Percentiles rank a stretch among this genome's conserved stretches.
These are phyloP conservation scores for Suzukiozyma palmioleophila DNA, from an alignment of 1,139 yeast genomes.

Conservation along the genomic window DNA sequence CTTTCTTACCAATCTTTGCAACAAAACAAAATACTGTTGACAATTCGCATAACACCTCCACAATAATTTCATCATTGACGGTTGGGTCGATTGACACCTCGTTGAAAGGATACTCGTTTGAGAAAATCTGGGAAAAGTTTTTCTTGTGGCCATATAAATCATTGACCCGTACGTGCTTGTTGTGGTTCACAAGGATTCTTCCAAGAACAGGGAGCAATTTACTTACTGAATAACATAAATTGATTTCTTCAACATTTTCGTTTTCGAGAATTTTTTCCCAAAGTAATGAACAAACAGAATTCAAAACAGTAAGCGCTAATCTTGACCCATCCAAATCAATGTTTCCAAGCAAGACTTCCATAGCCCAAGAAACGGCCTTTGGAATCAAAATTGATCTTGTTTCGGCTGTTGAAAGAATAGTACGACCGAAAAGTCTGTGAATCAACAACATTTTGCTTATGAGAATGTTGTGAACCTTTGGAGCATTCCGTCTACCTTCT, in stretches of 20 bases:
- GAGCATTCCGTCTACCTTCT: conserved; percentile 16
- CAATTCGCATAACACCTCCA: conserved; percentile 70
- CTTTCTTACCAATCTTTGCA: conserved; percentile 46
- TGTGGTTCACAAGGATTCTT: conserved; percentile 47
- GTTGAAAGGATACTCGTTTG: conserved; percentile 60
- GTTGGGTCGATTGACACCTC: conserved; percentile 70
- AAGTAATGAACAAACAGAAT: conserved; percentile 41
- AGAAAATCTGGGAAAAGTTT: conserved; percentile 65
- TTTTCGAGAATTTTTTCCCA: conserved; percentile 28
- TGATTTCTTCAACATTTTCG: conserved; percentile 19
- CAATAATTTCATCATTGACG: conserved; percentile 65
- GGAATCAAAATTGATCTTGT: conserved; percentile 45
- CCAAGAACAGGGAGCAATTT: conserved; percentile 52
- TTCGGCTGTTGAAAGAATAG: conserved; percentile 32
- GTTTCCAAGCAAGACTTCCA: conserved; percentile 52
- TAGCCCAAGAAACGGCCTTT: conserved; percentile 57
- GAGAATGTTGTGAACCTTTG: conserved; percentile 51
- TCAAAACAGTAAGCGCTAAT: conserved; percentile 55
- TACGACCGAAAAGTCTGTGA: conserved; percentile 51
- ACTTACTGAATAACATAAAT: conserved; percentile 41
- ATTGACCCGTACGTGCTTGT: conserved; percentile 49
- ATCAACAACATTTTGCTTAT: conserved; percentile 56
- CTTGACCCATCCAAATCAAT: conserved; percentile 57
- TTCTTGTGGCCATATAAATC: conserved; percentile 56
- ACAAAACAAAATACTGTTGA: conserved; percentile 56